Evolutionary conservation across 2,329 filamentous ascomycete species (phyloP).

Genomic region (Aurifilum marmelostoma): DNA sequence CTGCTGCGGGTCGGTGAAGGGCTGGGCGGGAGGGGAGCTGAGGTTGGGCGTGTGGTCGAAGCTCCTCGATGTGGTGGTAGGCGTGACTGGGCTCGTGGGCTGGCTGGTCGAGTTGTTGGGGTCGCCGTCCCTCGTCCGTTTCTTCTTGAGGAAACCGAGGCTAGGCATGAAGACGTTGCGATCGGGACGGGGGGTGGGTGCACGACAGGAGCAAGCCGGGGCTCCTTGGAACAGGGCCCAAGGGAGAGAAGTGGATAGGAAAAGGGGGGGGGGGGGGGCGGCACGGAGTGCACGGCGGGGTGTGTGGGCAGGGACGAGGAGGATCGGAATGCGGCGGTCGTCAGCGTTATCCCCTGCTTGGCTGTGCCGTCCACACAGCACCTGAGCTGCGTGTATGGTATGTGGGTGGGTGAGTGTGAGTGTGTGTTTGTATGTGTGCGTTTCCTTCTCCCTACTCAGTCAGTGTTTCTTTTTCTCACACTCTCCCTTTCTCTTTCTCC

Average conservation of each 20-base stretch:
- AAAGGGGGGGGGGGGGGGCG: slow-evolving; percentile 23
- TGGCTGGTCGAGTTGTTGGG: slow-evolving; percentile 65
- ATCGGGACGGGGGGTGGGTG: slow-evolving; percentile 19
- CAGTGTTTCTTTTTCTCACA: background rate
- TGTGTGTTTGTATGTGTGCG: no score
- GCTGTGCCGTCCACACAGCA: slow-evolving; percentile 7
- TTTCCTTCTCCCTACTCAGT: background rate
- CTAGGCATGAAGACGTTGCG: slow-evolving; percentile 71
- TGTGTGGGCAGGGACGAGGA: slow-evolving; percentile 24
- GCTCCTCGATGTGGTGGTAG: slow-evolving; percentile 52
- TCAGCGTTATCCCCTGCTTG: slow-evolving; percentile 23
- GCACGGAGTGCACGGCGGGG: slow-evolving; percentile 22
- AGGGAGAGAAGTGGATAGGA: slow-evolving; percentile 23
- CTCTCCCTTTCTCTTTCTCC: background rate
- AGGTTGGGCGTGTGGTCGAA: slow-evolving; percentile 48
- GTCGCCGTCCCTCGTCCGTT: slow-evolving; percentile 90
- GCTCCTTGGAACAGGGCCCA: slow-evolving; percentile 10
- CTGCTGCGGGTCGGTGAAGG: slow-evolving; percentile 31
- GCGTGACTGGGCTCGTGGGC: slow-evolving; percentile 65
- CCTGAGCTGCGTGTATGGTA: background rate
- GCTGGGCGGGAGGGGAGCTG: slow-evolving; percentile 38
- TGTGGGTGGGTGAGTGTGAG: background rate
- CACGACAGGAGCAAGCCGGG: slow-evolving; percentile 25
- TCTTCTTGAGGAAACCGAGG: slow-evolving; percentile 97
- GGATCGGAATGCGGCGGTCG: slow-evolving; percentile 23